phyloP scores from a whole-genome alignment of 495 filamentous ascomycete species.

The Pseudevernia furfuracea region DNA sequence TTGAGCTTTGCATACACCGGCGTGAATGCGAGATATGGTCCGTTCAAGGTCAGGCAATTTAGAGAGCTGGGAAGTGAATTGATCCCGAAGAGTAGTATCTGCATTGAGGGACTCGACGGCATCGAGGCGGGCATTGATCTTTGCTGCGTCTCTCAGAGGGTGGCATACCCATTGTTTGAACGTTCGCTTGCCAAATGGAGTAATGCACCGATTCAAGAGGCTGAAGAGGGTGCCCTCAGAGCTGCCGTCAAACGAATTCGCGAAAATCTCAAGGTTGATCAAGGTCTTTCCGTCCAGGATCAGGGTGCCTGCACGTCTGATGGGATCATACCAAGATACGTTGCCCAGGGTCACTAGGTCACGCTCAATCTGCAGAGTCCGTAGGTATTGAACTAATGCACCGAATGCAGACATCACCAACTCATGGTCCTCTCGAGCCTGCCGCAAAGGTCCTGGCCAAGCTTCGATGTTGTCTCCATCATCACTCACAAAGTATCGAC shows the following conservation, averaged over 20 bases:
- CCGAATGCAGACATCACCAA: constrained; percentile 89
- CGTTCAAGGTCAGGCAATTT: constrained; percentile 94
- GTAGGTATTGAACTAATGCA: constrained; percentile 79
- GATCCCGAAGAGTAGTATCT: constrained; percentile 66
- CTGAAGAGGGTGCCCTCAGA: constrained; percentile 79
- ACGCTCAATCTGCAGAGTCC: constrained; percentile 79
- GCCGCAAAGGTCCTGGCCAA: constrained; percentile 72
- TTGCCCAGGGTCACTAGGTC: constrained; percentile 84
- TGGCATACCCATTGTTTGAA: constrained; percentile 98
- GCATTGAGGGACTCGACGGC: constrained; percentile 90
- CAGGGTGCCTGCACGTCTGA: constrained; percentile 84
- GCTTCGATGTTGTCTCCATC: constrained; percentile 55
- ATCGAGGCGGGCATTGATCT: constrained; percentile 92
- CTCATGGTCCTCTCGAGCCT: constrained; percentile 65
- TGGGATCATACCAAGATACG: constrained; percentile 87
- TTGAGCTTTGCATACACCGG: constrained; percentile 73
- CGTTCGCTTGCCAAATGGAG: constrained; percentile 93
- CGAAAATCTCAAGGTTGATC: constrained; percentile 94
- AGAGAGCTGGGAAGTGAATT: constrained; percentile 74
- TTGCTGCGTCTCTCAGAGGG: constrained; percentile 73
- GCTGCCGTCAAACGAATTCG: constrained; percentile 86
- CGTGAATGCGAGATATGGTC: constrained; percentile 90
- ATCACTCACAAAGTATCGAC: constrained; percentile 66
- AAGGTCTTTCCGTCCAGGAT: constrained; percentile 94
- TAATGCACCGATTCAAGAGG: constrained; percentile 88